These are phyloP conservation scores for Dictyostelium firmibasis DNA, from an alignment of 78 protist genomes.

Conservation along the genomic window DNA sequence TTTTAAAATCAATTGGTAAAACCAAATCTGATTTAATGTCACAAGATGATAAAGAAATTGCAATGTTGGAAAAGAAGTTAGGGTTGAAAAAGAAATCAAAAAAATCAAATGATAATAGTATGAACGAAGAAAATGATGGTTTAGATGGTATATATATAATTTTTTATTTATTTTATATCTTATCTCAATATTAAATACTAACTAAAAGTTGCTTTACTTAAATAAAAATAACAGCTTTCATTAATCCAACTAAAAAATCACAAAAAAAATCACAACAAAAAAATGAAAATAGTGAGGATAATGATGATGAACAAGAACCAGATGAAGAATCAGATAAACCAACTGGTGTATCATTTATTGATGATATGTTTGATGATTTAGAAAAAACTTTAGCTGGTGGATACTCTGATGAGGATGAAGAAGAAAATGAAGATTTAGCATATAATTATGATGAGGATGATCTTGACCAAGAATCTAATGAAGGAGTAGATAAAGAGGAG, in stretches of 20 bases:
- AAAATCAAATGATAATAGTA: neutral
- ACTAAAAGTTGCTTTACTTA: too few relatives aligned
- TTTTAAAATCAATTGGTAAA: slow-evolving; percentile 51
- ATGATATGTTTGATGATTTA: slow-evolving; percentile 29
- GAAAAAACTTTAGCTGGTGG: slow-evolving; percentile 33
- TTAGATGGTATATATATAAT: neutral
- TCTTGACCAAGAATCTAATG: neutral
- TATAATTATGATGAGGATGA: slow-evolving; percentile 44
- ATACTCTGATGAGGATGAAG: slow-evolving; percentile 16
- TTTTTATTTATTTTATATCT: neutral
- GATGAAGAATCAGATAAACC: slow-evolving; percentile 30
- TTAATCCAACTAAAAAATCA: neutral
- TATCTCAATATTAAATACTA: neutral
- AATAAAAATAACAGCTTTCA: neutral
- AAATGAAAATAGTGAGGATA: neutral
- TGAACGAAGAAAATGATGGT: slow-evolving; percentile 15
- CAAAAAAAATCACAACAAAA: neutral
- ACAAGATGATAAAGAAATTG: slow-evolving; percentile 48
- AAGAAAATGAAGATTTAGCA: slow-evolving; percentile 7
- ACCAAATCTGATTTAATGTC: neutral
- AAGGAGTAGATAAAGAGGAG: neutral
- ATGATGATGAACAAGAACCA: neutral
- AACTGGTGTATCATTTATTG: slow-evolving; percentile 2
- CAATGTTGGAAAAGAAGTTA: neutral
- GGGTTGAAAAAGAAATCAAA: slow-evolving; percentile 31